These are phyloP conservation scores for Venturia asperata DNA, from an alignment of 2,329 filamentous ascomycete species.

Conservation along the genomic window DNA sequence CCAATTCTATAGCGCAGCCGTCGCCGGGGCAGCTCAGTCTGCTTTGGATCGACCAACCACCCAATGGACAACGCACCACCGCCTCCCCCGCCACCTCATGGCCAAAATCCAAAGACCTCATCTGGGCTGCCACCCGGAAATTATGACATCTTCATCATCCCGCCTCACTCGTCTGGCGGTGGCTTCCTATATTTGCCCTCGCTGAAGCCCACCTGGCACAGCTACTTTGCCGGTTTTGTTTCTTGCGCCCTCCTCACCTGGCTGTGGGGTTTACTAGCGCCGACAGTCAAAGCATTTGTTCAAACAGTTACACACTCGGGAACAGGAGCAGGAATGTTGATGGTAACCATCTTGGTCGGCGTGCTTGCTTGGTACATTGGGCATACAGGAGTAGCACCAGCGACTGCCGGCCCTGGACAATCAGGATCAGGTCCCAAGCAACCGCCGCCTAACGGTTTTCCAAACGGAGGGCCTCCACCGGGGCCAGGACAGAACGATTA, in stretches of 20 bases:
- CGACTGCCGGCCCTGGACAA: not conserved
- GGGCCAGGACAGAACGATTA: conserved; percentile 1
- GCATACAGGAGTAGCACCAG: conserved; percentile 37
- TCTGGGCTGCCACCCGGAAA: conserved; percentile 74
- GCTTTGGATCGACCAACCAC: not conserved
- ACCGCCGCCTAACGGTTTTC: conserved; percentile 15
- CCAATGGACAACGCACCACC: conserved; percentile 12
- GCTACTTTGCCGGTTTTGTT: conserved; percentile 79
- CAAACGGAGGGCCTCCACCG: conserved; percentile 16
- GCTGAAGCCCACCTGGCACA: conserved; percentile 75
- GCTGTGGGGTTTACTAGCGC: conserved; percentile 65
- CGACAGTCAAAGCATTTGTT: conserved; percentile 46
- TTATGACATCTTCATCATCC: conserved; percentile 96
- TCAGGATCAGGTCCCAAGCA: not conserved
- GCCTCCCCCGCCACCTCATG: conserved; percentile 68
- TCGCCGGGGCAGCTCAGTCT: not conserved
- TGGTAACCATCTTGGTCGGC: conserved; percentile 66
- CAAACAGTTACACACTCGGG: conserved; percentile 31
- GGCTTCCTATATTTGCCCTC: conserved; percentile 95
- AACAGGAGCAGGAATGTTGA: conserved; percentile 61
- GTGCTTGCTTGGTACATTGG: conserved; percentile 72
- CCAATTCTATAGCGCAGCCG: not conserved
- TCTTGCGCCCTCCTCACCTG: conserved; percentile 55
- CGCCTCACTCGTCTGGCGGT: conserved; percentile 78
- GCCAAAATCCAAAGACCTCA: conserved; percentile 65